Percentiles rank a stretch among this genome's conserved stretches.
These are phyloP conservation scores for Marchantia polymorpha DNA, from an alignment of 225 moss, liverwort and hornwort genomes.

Conservation along the genomic window DNA sequence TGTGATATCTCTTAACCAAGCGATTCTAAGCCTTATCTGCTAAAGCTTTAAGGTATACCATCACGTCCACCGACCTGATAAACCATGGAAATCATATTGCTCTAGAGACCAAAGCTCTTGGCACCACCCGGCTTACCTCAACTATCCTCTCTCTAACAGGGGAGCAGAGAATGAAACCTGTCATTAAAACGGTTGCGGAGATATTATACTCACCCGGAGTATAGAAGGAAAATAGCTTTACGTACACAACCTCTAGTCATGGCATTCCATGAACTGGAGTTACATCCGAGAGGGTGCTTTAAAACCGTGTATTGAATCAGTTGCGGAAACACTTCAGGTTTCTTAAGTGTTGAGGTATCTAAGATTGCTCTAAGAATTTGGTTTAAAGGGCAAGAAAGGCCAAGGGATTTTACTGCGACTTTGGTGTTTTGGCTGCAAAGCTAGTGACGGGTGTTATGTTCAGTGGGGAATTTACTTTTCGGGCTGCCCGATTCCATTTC, in stretches of 20 bases:
- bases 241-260: neutral
- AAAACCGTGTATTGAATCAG: neutral
- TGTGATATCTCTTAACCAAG: neutral
- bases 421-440: slow-evolving; percentile 28
- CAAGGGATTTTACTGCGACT: slow-evolving; percentile 24
- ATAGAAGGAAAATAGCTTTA: neutral
- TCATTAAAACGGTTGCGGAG: neutral
- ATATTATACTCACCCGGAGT: neutral
- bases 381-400: neutral
- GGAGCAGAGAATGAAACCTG: no score
- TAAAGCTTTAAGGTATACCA: neutral
- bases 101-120: no score
- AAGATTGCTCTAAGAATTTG: neutral
- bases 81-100: no score
- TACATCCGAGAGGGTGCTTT: neutral
- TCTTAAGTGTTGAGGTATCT: neutral
- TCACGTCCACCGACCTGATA: neutral
- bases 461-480: slow-evolving; percentile 42
- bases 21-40: neutral
- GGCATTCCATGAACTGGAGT: neutral
- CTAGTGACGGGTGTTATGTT: slow-evolving; percentile 21
- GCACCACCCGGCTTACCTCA: no score
- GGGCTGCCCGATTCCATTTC: slow-evolving; percentile 71
- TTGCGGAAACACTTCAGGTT: neutral
- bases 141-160: no score